Evolutionary conservation across 495 filamentous ascomycete genomes (phyloP).

Genomic region (Trypethelium eluteriae): DNA sequence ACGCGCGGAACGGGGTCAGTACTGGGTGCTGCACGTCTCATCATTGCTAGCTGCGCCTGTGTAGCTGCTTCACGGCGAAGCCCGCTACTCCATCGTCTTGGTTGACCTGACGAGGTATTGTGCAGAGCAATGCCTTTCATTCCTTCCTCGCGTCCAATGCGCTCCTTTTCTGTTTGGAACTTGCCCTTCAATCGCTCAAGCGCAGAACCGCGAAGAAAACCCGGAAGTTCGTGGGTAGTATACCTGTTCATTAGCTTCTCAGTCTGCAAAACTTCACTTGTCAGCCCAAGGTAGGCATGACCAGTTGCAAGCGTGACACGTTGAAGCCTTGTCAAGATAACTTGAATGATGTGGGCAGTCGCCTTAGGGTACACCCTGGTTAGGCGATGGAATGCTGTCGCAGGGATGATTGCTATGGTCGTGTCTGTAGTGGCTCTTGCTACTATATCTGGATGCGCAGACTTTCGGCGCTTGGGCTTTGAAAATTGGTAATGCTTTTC

Average conservation of each 20-base stretch:
- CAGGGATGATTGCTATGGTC: conserved; percentile 96
- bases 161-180: conserved; percentile 76
- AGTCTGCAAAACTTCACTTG: conserved; percentile 79
- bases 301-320: conserved; percentile 90
- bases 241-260: conserved; percentile 88
- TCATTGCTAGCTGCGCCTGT: conserved; percentile 43
- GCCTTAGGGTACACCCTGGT: conserved; percentile 95
- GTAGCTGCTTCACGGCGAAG: conserved; percentile 76
- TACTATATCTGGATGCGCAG: conserved; percentile 93
- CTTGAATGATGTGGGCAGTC: conserved; percentile 93
- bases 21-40: conserved; percentile 30
- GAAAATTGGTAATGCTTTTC: conserved; percentile 21
- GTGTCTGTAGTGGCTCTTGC: conserved; percentile 95
- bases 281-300: conserved; percentile 86
- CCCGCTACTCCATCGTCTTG: conserved; percentile 62
- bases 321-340: conserved; percentile 89
- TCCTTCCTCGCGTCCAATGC: conserved; percentile 72
- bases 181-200: conserved; percentile 87
- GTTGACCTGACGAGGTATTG: conserved; percentile 44
- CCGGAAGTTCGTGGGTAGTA: conserved; percentile 84
- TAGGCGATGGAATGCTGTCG: conserved; percentile 84
- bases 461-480: conserved; percentile 39
- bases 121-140: conserved; percentile 94
- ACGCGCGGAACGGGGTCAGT: conserved; percentile 21
- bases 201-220: conserved; percentile 77